Percentiles rank a stretch among this genome's conserved stretches.
Conservation (phyloP, 2,329 filamentous ascomycete species). For the Coniochaeta prunicola region DNA sequence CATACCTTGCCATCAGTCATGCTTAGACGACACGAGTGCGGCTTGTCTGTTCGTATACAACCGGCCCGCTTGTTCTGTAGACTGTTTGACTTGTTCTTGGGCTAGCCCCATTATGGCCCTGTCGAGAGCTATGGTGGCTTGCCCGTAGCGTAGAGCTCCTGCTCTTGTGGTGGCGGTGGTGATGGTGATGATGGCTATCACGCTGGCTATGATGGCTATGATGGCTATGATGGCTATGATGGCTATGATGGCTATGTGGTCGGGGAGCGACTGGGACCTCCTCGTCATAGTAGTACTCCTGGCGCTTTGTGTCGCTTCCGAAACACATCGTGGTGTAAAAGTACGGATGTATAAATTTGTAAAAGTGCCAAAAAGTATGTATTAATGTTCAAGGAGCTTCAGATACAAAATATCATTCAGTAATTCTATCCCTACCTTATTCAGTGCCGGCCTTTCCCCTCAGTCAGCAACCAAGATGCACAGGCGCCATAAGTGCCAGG, state of each 20-base stretch:
- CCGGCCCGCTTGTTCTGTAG: constrained; percentile 22
- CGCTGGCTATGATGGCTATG: background rate
- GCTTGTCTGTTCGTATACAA: constrained; percentile 33
- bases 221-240: background rate
- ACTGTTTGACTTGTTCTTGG: constrained; percentile 32
- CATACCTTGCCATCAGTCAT: background rate
- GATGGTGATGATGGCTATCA: constrained; percentile 8
- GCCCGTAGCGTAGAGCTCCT: constrained; percentile 10
- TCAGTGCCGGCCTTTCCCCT: no score
- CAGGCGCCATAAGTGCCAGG: background rate
- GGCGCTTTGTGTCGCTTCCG: background rate
- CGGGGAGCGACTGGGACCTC: background rate
- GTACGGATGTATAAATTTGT: background rate
- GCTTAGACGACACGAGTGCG: background rate
- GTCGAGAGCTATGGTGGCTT: constrained; percentile 31
- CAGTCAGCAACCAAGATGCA: no score
- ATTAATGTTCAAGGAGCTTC: no score
- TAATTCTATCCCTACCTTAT: no score
- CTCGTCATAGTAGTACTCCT: background rate
- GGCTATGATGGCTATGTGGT: background rate
- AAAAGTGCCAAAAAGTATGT: background rate
- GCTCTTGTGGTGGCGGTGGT: constrained; percentile 4
- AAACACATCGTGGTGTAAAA: background rate
- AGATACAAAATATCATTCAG: no score
- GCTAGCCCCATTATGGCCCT: constrained; percentile 21